Conservation (phyloP, 2,329 filamentous ascomycete genomes). For the Xylaria digitata region DNA sequence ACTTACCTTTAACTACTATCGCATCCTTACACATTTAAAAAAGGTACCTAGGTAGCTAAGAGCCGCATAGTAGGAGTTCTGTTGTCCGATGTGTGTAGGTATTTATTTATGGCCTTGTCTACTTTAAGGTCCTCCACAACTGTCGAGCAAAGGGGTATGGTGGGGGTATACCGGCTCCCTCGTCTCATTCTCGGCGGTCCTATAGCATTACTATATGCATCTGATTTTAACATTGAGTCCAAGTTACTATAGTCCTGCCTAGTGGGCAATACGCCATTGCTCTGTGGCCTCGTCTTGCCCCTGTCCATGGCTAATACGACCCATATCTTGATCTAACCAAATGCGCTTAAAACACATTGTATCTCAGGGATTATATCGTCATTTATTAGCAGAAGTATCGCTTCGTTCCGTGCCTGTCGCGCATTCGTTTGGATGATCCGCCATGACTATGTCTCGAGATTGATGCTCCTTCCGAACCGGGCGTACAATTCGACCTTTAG, state of each 20-base stretch:
- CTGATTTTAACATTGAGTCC: too few species aligned
- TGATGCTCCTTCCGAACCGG: constrained; percentile 95
- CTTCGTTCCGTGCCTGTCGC: neutral
- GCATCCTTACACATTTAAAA: too few species aligned
- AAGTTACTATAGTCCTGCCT: neutral
- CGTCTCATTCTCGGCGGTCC: neutral
- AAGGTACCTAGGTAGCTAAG: neutral
- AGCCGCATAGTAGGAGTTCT: neutral
- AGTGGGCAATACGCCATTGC: neutral
- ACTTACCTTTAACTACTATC: too few species aligned
- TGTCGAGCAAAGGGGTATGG: neutral
- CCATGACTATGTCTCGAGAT: constrained; percentile 81
- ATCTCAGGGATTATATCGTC: neutral
- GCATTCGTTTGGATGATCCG: neutral
- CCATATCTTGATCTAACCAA: neutral
- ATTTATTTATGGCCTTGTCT: neutral
- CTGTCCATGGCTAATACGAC: neutral
- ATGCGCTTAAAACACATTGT: neutral
- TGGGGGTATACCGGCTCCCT: neutral
- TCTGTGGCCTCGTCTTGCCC: neutral
- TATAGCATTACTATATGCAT: neutral
- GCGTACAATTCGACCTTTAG: constrained; percentile 95
- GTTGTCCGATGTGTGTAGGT: neutral
- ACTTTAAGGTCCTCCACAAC: neutral
- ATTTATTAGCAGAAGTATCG: neutral